Evolutionary conservation across 2,329 filamentous ascomycete species (phyloP).

Genomic region (Aphanoascus verrucosus): DNA sequence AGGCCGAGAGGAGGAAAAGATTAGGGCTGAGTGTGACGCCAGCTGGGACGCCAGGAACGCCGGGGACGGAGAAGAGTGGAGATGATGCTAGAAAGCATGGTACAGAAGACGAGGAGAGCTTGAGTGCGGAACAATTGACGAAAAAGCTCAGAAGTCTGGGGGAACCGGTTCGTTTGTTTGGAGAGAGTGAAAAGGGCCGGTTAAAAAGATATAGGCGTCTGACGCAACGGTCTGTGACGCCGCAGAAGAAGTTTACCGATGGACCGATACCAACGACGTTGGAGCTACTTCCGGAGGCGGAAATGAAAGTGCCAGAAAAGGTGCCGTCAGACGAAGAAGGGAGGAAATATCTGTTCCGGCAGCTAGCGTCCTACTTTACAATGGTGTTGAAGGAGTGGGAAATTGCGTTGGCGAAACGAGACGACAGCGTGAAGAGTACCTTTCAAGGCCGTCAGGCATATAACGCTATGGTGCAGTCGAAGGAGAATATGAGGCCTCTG

Average conservation of each 20-base stretch:
- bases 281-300: conserved; percentile 65
- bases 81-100: conserved; percentile 27
- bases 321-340: conserved; percentile 55
- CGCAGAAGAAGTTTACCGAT: conserved; percentile 43
- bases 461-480: conserved; percentile 74
- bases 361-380: conserved; percentile 89
- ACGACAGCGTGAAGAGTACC: conserved; percentile 53
- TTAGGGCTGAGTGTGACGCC: conserved; percentile 60
- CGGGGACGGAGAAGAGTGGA: conserved; percentile 31
- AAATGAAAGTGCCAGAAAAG: conserved; percentile 69
- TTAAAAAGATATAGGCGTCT: conserved; percentile 62
- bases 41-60: conserved; percentile 21
- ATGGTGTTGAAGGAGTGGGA: conserved; percentile 91
- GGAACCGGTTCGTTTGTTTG: conserved; percentile 68
- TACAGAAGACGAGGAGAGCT: conserved; percentile 44
- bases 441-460: conserved; percentile 72
- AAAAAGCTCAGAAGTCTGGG: conserved; percentile 57
- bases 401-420: conserved; percentile 54
- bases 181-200: conserved; percentile 61
- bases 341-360: conserved; percentile 64
- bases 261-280: conserved; percentile 83
- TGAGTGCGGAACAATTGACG: conserved; percentile 60
- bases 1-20: conserved; percentile 60
- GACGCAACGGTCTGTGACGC: conserved; percentile 32
- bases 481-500: conserved; percentile 77